Base-by-base conservation (phyloP, 176 grass and related monocot species). In the Eragrostis curvula region DNA sequence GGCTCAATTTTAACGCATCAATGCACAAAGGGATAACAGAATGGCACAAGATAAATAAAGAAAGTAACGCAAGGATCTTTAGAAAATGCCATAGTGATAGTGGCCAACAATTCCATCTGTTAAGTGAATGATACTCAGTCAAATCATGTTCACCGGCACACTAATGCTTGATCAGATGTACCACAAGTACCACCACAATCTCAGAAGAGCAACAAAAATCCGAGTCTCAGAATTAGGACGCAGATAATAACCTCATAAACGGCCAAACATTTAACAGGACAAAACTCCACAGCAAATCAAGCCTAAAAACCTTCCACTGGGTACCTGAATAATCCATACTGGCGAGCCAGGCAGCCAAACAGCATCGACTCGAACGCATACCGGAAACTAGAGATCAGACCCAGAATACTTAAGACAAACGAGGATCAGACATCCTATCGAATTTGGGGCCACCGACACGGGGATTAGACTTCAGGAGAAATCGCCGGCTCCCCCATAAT, bases 121-220 rank as follows among this genome's bases (percentile, higher is more conserved):
- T 5, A n/a, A 20, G 24, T 29, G 18, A 60, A 61, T 29, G 25
- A 47, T 36, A 17, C 65, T 8, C 16, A 70, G 18, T 59, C 7
- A 58, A 59, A 45, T 51, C 58, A 57, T 44, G n/a, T 81, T 59
- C 32, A 43, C 21, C n/a, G n/a, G n/a, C n/a, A n/a, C n/a, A n/a
- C n/a, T 25, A 27, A 10, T 36, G 29, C 18, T 18, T 8, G 9
- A 10, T n/a, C n/a, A 32, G 39, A 58, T 0, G 9, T 28, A 56
- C 53, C 53, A 46, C 43, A 15, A 48, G 12, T 15, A 48, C 10
- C 71, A 12, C 15, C 71, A 56, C 9, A 18, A 23, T n/a, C 13
- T 74, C 71, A 23, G 3, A 48, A 30, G 25, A 65, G 17, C 3
- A 47, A 60, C 14, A 45, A 18, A 36, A 48, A 5, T 5, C 10